Percentiles rank a stretch among this genome's conserved stretches.
Evolutionary conservation across 345 rosid genomes (phyloP).

Genomic region (Corymbia maculata): DNA sequence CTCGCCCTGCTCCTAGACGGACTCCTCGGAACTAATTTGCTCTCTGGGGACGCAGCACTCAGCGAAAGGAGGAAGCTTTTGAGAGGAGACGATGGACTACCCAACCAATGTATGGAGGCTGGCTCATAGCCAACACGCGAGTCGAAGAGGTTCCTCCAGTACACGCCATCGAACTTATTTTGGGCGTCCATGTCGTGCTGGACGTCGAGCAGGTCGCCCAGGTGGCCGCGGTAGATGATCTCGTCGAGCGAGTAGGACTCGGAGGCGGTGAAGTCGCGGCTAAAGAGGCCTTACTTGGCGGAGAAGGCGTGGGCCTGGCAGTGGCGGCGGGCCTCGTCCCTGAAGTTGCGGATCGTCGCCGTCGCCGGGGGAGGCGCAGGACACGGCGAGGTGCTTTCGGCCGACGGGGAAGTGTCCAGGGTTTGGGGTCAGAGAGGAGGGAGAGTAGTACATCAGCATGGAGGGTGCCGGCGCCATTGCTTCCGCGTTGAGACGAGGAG

Average conservation of each 20-base stretch:
- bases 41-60: constrained; percentile 6
- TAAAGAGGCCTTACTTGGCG: constrained; percentile 48
- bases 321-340: neutral
- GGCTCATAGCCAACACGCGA: constrained; percentile 48
- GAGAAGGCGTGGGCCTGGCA: too few relatives aligned
- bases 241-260: constrained; percentile 83
- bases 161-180: constrained; percentile 51
- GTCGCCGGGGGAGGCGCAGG: constrained; percentile 5
- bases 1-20: constrained; percentile 71
- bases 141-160: constrained; percentile 75
- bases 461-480: neutral
- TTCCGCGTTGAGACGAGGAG: neutral
- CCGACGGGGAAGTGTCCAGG: neutral
- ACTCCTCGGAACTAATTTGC: constrained; percentile 27
- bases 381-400: neutral
- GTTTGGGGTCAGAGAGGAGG: neutral
- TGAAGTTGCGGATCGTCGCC: too few relatives aligned
- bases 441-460: neutral
- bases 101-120: too few relatives aligned
- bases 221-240: constrained; percentile 74
- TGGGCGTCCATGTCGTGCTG: constrained; percentile 75
- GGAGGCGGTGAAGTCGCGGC: constrained; percentile 31
- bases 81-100: too few relatives aligned
- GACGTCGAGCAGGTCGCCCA: constrained; percentile 76
- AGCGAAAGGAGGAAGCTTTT: too few relatives aligned